Percentiles rank a stretch among this genome's conserved stretches.
phyloP scores from a whole-genome alignment of 805 yeast species.

The Suhomyces prunicola region DNA sequence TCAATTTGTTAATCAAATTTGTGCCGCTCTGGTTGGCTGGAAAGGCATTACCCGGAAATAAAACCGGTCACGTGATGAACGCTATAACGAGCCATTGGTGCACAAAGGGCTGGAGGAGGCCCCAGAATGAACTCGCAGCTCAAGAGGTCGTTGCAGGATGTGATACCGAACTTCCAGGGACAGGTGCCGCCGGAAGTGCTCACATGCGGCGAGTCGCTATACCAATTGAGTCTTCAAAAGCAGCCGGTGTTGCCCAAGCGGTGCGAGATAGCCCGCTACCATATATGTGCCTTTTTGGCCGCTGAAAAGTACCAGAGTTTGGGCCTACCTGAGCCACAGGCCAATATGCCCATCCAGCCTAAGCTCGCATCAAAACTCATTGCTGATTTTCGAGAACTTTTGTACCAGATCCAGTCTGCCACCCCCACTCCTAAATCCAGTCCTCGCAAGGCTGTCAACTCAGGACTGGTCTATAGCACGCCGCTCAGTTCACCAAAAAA shows the following conservation, averaged over 20 bases:
- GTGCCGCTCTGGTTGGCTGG: conserved; percentile 26
- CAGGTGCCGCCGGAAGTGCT: conserved; percentile 43
- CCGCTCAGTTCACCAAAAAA: not conserved
- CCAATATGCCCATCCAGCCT: conserved; percentile 59
- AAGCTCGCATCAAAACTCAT: conserved; percentile 40
- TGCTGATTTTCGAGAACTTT: conserved; percentile 43
- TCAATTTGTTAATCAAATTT: conserved; percentile 4
- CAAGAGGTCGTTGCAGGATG: conserved; percentile 42
- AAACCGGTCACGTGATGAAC: not conserved
- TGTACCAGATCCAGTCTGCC: conserved; percentile 20
- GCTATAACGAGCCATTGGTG: not conserved
- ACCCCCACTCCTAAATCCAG: conserved; percentile 16
- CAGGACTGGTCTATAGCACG: not conserved
- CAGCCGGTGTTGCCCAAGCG: conserved; percentile 46
- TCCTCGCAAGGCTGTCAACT: conserved; percentile 10
- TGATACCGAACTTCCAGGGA: conserved; percentile 47
- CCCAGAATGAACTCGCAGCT: conserved; percentile 3
- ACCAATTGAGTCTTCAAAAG: conserved; percentile 51
- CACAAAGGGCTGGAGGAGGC: not conserved
- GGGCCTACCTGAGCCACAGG: conserved; percentile 47
- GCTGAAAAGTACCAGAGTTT: conserved; percentile 47
- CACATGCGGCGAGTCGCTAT: conserved; percentile 42
- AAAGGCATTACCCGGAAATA: not conserved
- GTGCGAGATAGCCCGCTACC: conserved; percentile 64
- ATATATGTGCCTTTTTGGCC: conserved; percentile 63